Base-by-base conservation (phyloP, 495 filamentous ascomycete genomes). In the Aspergillus mulundensis region DNA sequence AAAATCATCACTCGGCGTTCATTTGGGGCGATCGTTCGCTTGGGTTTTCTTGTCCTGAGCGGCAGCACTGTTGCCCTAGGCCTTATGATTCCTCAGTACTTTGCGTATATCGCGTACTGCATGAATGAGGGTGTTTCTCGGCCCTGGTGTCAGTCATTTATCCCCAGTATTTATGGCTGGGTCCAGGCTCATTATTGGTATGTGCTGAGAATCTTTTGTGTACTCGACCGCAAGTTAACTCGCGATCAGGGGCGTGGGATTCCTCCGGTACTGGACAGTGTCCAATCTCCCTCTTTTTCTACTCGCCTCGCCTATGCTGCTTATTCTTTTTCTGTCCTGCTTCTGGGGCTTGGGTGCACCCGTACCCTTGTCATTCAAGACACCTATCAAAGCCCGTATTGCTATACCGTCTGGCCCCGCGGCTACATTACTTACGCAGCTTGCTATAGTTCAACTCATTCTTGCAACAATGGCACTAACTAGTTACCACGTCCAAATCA, bases 141-240 rank as follows among this genome's bases (percentile, higher is more conserved):
- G 51, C 83, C 84, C 7, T 98, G 94, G 94, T 98, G 94, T 62
- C 69, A 70, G 23, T 75, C 72, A 18, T 57, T 67, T 7, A 21
- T 90, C 18, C 94, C 95, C 15, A 96, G 90, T 68, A 89, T 97
- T 39, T 98, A 95, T 70, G 74, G 83, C 19, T 98, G 86, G 76
- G 95, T 97, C 12, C 95, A 98, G 64, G 75, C 71, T 39, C 76
- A 88, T 50, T 96, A 98, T 68, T 98, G 95, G 94, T 95, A 81
- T 60, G 82, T 62, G 6, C 15, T 30, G 6, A 39, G 14, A 50
- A 8, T 8, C 3, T 3, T 28, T 8, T 8, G 14, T 30, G 7
- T 28, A 5, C 8, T 18, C n/a, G n/a, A 38, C 4, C 25, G 48
- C 24, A 39, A 42, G 20, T 56, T 71, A 47, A 69, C 40, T n/a